Evolutionary conservation across 2,329 filamentous ascomycete species (phyloP).

Genomic region (Pseudogymnoascus sp.): DNA sequence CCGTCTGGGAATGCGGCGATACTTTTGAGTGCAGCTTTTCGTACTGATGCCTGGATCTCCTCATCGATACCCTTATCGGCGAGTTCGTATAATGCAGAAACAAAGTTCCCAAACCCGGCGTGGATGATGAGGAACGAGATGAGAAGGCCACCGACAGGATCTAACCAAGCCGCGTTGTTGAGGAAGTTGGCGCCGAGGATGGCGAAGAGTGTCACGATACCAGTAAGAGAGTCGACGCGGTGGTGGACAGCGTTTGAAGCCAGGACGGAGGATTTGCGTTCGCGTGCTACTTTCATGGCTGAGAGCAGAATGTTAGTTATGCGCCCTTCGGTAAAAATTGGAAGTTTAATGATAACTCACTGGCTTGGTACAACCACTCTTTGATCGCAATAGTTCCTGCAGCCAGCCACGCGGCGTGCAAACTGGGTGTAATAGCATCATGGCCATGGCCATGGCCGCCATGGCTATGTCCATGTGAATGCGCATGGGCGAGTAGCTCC

Average conservation of each 20-base stretch:
- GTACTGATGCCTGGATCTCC: constrained; percentile 67
- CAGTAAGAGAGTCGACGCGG: constrained; percentile 89
- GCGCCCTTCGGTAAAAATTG: not conserved
- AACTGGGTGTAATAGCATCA: constrained; percentile 60
- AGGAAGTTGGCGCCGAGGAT: constrained; percentile 86
- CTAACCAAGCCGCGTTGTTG: constrained; percentile 79
- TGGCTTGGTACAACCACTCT: constrained; percentile 94
- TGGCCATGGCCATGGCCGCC: constrained; percentile 60
- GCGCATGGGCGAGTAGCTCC: constrained; percentile 44
- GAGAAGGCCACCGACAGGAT: constrained; percentile 84
- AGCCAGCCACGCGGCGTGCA: constrained; percentile 93
- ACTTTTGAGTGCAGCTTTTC: constrained; percentile 53
- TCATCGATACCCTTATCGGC: constrained; percentile 85
- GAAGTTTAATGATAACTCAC: constrained; percentile 46
- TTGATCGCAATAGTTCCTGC: constrained; percentile 84
- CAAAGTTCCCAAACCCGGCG: constrained; percentile 80
- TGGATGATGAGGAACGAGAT: constrained; percentile 92
- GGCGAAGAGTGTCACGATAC: constrained; percentile 81
- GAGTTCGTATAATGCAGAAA: constrained; percentile 72
- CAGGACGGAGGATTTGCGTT: constrained; percentile 90
- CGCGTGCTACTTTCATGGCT: constrained; percentile 92
- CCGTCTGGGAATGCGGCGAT: constrained; percentile 46
- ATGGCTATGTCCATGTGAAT: constrained; percentile 51
- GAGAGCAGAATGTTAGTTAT: constrained; percentile 19
- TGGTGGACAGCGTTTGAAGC: constrained; percentile 96